Base-by-base conservation (phyloP, 1,284 basidiomycete species). In the Taiwanofungus camphoratus region DNA sequence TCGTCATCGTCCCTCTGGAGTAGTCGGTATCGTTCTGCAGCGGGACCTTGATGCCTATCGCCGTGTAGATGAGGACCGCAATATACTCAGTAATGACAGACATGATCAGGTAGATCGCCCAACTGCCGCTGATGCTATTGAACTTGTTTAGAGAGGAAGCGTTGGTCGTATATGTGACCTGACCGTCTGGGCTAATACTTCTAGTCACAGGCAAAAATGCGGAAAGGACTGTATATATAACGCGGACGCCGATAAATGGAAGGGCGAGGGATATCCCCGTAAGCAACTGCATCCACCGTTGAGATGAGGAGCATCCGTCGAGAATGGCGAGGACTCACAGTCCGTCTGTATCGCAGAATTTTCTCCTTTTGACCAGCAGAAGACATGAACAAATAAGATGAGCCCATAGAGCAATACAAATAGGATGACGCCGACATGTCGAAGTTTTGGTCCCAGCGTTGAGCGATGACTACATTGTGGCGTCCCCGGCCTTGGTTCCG, bases 11-110 rank as follows among this genome's bases (percentile, higher is more conserved):
- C n/a, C n/a, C n/a, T n/a, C n/a, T n/a, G n/a, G n/a, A n/a, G n/a
- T n/a, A n/a, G n/a, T n/a, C n/a, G n/a, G n/a, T n/a, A n/a, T 65
- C 65, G 43, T 61, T 45, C 18, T 61, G 46, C 43, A 69, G 47
- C 31, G 48, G 62, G n/a, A 63, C 42, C 18, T 49, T 8, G 11
- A 55, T 52, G n/a, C 64, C 66, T 0, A 71, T 69, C 43, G 73
- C 52, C 9, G 71, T 57, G 55, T 77, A 82, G 41, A 78, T 63
- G 32, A 65, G 42, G 35, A 68, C 65, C n/a, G 70, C 65, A 13
- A 67, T 55, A 48, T 67, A 77, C 56, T 83, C 81, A 72, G 76
- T 76, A 34, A 80, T 47, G 31, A 78, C 63, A 5, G 71, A 70
- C 65, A 82, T 71, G 38, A 71, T 57, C 24, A 81, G 65, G 54